Conservation (phyloP, 2,329 filamentous ascomycete genomes). For the Juglanconis oblonga region DNA sequence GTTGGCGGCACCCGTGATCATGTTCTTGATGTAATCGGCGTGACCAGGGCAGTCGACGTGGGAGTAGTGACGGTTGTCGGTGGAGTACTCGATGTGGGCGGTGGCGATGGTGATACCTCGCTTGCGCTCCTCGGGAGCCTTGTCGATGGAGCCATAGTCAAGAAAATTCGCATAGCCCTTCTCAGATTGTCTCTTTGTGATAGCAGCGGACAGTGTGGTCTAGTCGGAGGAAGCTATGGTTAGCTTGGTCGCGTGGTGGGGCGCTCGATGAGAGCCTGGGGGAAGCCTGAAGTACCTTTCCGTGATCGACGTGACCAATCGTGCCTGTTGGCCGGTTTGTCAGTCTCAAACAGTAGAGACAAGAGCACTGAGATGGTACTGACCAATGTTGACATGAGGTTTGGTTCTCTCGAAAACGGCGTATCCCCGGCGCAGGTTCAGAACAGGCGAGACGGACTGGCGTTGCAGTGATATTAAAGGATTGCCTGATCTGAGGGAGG, state of each 20-base stretch:
- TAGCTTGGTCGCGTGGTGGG: slow-evolving; percentile 13
- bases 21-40: slow-evolving; percentile 99
- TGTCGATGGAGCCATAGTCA: slow-evolving; percentile 97
- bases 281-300: slow-evolving; percentile 66
- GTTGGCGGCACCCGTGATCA: slow-evolving; percentile 99
- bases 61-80: slow-evolving; percentile 92
- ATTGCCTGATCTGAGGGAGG: slow-evolving; percentile 66
- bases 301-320: slow-evolving; percentile 99
- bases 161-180: slow-evolving; percentile 94
- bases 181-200: slow-evolving; percentile 95
- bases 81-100: slow-evolving; percentile 97
- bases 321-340: slow-evolving; percentile 58
- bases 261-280: neutral
- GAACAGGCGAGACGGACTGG: slow-evolving; percentile 61
- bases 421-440: slow-evolving; percentile 65
- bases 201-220: slow-evolving; percentile 97
- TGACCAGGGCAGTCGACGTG: slow-evolving; percentile 99
- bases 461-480: slow-evolving; percentile 74
- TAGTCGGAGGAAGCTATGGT: slow-evolving; percentile 35
- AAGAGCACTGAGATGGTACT: slow-evolving; percentile 22
- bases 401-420: slow-evolving; percentile 82
- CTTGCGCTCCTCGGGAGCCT: slow-evolving; percentile 98
- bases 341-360: slow-evolving; percentile 18
- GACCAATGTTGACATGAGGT: slow-evolving; percentile 98
- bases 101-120: slow-evolving; percentile 99